Base-by-base conservation (phyloP, 2,329 filamentous ascomycete species). In the Diplodia scrobiculata region DNA sequence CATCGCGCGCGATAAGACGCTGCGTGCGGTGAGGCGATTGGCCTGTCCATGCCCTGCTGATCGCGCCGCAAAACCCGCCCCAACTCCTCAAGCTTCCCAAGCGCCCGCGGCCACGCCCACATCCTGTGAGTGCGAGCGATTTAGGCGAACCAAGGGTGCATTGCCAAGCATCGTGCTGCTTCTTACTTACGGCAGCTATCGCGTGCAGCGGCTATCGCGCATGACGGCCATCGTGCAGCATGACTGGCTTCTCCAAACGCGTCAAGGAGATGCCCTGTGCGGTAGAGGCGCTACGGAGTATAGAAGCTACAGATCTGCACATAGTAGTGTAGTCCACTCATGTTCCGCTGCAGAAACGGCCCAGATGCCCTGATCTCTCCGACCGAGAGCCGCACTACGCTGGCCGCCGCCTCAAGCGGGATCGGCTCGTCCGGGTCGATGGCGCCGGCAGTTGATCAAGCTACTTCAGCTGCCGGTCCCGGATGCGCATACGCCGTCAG, bases 21-120 rank as follows among this genome's bases (percentile, higher is more conserved):
- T 25, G 27, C 13, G 7, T 62, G 58, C 58, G 58, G 58, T 62
- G 58, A 62, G 27, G 27, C 58, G 27, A 62, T 62, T 50, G 58
- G 58, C 58, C 25, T 29, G 41, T 45, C n/a, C 41, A 32, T 62
- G 27, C 58, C 45, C 41, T 50, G 58, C 58, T 50, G 41, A 47
- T 59, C 38, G n/a, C 32, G 4, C 29, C 32, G 25, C 25, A 2
- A 10, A 53, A 11, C 14, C 21, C 27, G 6, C 27, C 50, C 21
- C 27, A 5, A 3, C 5, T 19, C 9, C 14, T n/a, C 52, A 17
- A 54, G 32, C 29, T 32, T n/a, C 21, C 14, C 27, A 32, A 32
- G 29, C 29, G 5, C 5, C 29, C 29, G 25, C 3, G 3, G 25
- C 25, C 25, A 25, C 3, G 25, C 25, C 25, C 25, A 3, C 25